Evolutionary conservation across 2,329 filamentous ascomycete species (phyloP).

Genomic region (Nemania sp.): DNA sequence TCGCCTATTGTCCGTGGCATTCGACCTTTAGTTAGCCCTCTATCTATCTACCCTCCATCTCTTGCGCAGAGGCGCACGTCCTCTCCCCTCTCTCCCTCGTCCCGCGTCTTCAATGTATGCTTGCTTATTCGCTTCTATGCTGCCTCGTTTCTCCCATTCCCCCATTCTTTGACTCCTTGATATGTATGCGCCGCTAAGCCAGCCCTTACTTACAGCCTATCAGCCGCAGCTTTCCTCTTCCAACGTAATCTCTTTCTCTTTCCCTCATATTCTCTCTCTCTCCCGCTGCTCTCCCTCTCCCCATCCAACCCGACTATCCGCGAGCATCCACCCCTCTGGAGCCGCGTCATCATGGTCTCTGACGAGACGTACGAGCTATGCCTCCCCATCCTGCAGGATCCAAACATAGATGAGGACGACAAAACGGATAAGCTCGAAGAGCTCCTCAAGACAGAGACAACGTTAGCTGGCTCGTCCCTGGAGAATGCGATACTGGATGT

Average conservation of each 20-base stretch:
- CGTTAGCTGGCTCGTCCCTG: constrained; percentile 73
- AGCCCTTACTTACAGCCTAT: constrained; percentile 3
- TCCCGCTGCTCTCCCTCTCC: neutral
- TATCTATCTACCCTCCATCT: neutral
- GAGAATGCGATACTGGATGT: constrained; percentile 92
- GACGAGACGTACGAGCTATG: constrained; percentile 93
- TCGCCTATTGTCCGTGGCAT: constrained; percentile 40
- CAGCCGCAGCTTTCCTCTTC: constrained; percentile 11
- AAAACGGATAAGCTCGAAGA: constrained; percentile 92
- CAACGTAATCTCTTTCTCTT: constrained; percentile 17
- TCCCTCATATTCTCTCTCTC: neutral
- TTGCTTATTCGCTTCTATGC: constrained; percentile 23
- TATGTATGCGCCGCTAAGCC: constrained; percentile 28
- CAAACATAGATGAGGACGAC: constrained; percentile 86
- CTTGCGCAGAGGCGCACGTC: constrained; percentile 18
- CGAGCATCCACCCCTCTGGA: constrained; percentile 19
- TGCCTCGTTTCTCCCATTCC: constrained; percentile 7
- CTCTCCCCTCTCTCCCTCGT: constrained; percentile 14
- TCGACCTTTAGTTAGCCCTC: constrained; percentile 39
- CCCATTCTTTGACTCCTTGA: constrained; percentile 23
- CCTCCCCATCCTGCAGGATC: constrained; percentile 83
- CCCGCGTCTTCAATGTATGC: constrained; percentile 27
- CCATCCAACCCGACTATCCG: constrained; percentile 2
- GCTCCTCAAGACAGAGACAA: constrained; percentile 78
- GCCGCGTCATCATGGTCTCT: constrained; percentile 73